Evolutionary conservation across 495 filamentous ascomycete genomes (phyloP), one percentile per base, ranked within the genome.

Genomic region (Aspergillus sparsus): DNA sequence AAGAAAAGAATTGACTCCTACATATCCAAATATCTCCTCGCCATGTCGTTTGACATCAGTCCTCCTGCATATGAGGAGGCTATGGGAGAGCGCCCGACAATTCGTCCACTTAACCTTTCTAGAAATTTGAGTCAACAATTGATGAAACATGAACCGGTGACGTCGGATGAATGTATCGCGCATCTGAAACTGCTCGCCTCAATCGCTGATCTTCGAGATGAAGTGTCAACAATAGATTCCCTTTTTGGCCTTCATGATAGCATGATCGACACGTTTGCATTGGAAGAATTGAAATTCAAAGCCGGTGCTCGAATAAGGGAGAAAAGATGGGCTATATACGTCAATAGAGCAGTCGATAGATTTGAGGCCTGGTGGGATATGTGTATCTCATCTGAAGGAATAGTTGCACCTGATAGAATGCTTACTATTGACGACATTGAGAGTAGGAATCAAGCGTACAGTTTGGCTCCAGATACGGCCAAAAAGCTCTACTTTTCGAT

Each of bases 291-390:
- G 0, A 55, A 64, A n/a, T 55, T 62, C 58, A 46, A 62, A 68
- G 49, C 61, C 45, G 52, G 56, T 49, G 81, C 81, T 50, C 73
- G 74, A 41, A 78, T 92, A 31, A 75, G 83, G 34, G 89, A 94
- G 74, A 92, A 92, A 74, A 77, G 89, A 69, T 95, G 91, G 91
- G 82, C 82, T 3, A 66, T 93, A 35, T 93, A 87, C 63, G 78
- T 91, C 16, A 82, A 87, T 10, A 79, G 85, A 49, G 91, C 91
- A 9, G 88, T 85, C 0, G 84, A 88, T 12, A 79, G 91, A 15
- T 96, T 91, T 66, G 77, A 85, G 50, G 69, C 70, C 5, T 96
- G 91, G 92, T 91, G 89, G 86, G 63, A 74, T 7, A 54, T 31
- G 18, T 66, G 56, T 37, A 32, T 74, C 2, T 57, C 58, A 47